Evolutionary conservation across 1,284 basidiomycete genomes (phyloP).

Genomic region (Calocybe gambosa): DNA sequence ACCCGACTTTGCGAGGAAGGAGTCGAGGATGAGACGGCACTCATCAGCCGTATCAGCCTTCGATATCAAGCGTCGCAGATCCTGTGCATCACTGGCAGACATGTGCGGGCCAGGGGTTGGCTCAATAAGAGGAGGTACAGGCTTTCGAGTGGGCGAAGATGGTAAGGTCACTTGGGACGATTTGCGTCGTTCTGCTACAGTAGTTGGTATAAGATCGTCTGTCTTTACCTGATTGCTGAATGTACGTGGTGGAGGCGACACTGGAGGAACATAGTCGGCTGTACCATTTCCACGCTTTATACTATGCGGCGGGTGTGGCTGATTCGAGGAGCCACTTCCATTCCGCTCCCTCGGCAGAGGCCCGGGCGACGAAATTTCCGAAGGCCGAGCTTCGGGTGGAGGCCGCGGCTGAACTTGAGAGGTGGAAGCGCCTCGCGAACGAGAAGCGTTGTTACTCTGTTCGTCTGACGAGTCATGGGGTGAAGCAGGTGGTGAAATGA

Average conservation of each 20-base stretch:
- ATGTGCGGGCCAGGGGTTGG: conserved; percentile 16
- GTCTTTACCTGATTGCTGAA: background rate
- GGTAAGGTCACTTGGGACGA: conserved; percentile 1
- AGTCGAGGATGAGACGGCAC: conserved; percentile 78
- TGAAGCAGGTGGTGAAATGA: conserved; percentile 37
- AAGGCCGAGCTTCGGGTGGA: conserved; percentile 4
- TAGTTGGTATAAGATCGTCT: conserved; percentile 1
- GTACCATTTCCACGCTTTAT: conserved; percentile 16
- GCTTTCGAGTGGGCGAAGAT: conserved; percentile 21
- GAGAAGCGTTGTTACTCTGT: conserved; percentile 6
- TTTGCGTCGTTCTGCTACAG: conserved; percentile 1
- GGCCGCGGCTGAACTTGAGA: conserved; percentile 10
- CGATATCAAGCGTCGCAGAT: conserved; percentile 65
- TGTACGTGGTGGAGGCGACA: conserved; percentile 14
- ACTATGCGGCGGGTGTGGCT: conserved; percentile 6
- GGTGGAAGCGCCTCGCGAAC: conserved; percentile 15
- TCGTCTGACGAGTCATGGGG: conserved; percentile 27
- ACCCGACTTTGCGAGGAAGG: conserved; percentile 68
- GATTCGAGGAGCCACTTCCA: conserved; percentile 8
- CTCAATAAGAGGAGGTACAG: conserved; percentile 21
- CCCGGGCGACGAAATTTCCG: conserved; percentile 7
- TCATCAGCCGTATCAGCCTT: conserved; percentile 73
- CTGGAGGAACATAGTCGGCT: conserved; percentile 10
- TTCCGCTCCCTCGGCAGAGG: conserved; percentile 6
- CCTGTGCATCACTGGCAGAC: conserved; percentile 40